Evolutionary conservation across 331 rosid species (phyloP), one percentile per base, ranked within the genome.

Genomic region (Quercus tomentella): DNA sequence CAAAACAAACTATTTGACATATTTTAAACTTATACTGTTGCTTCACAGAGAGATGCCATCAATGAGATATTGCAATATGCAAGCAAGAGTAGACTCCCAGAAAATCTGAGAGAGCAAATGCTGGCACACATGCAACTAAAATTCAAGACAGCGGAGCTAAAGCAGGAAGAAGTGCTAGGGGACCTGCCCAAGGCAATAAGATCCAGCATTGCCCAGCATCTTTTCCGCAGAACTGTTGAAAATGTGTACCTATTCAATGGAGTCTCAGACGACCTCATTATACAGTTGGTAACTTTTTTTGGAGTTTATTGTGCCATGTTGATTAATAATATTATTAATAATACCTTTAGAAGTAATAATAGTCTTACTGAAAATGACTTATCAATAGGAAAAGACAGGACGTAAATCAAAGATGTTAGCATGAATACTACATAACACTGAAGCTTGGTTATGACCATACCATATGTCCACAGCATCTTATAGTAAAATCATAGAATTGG

Each of bases 111-210:
- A 82, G 92, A 86, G 58, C 97, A 94, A 82, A 89, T 92, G 94
- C 84, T 89, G 79, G 92, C 97, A 65, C 97, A 94, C 81, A 77
- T 83, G 87, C 94, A 94, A 72, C 89, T 92, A 84, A 94, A 91
- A 86, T 92, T 91, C 82, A 92, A 82, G 92, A 92, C 97, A 57
- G 94, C 89, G 55, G 97, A 91, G 91, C 79, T 92, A 63, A 91
- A 89, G 89, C 97, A 91, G 79, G 93, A 93, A 82, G 89, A 84
- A 89, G 93, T 89, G 75, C 82, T 89, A 30, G 87, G 79, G 60
- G 86, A 86, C 79, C 88, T 92, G 65, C 98, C 97, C 16, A 92
- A 89, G 80, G 93, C 95, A 78, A 91, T 94, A 62, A 88, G 97
- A 85, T 85, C 93, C 74, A 83, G 94, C 52, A 88, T 91, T 78